phyloP scores from a whole-genome alignment of 2,329 filamentous ascomycete genomes.

The Hortaea sp. region DNA sequence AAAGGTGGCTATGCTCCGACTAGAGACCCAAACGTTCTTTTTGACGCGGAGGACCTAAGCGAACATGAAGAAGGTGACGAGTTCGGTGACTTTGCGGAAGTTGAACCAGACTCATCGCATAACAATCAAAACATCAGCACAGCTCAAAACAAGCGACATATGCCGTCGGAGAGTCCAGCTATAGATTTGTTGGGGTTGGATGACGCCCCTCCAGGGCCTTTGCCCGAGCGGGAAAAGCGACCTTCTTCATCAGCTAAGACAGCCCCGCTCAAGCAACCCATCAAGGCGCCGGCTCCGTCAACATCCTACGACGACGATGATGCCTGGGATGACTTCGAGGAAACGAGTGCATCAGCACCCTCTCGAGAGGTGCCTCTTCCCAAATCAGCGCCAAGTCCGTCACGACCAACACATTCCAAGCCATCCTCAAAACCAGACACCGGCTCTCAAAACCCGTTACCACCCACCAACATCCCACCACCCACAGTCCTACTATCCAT shows the following conservation, averaged over 20 bases:
- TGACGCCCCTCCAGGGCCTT: conserved; percentile 12
- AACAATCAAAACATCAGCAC: background rate
- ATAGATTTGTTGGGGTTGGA: conserved; percentile 22
- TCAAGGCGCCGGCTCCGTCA: background rate
- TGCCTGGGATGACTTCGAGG: conserved; percentile 37
- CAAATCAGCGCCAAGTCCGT: background rate
- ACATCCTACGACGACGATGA: conserved; percentile 18
- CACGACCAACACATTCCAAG: background rate
- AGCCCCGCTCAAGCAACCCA: background rate
- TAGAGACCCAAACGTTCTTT: conserved; percentile 18
- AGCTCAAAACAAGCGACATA: background rate
- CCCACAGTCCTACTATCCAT: conserved; percentile 71
- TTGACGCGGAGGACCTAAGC: conserved; percentile 22
- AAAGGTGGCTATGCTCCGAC: conserved; percentile 11
- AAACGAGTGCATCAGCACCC: conserved; percentile 7
- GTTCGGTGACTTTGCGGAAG: conserved; percentile 25
- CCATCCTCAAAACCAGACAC: background rate
- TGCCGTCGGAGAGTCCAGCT: conserved; percentile 7
- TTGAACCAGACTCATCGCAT: background rate
- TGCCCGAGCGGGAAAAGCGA: background rate
- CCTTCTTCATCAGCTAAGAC: too few relatives aligned
- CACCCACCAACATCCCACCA: conserved; percentile 80
- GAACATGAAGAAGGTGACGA: conserved; percentile 23
- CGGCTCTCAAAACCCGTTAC: conserved; percentile 23
- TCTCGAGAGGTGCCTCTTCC: background rate